Conservation (phyloP, 2,329 filamentous ascomycete genomes). For the Diaporthe caulivora region DNA sequence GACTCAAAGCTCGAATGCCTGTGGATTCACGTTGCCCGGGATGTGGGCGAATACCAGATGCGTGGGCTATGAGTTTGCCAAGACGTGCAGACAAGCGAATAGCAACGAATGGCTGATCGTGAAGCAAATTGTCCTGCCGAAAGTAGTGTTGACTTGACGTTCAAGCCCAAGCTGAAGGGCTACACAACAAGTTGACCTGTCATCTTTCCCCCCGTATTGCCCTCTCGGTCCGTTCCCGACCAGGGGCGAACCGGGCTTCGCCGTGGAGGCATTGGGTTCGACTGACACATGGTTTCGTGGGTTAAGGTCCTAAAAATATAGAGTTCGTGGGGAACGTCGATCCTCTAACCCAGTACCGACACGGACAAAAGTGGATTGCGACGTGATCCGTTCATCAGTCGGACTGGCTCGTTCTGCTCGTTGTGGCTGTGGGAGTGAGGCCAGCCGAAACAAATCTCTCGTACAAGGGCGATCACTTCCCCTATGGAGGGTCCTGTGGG, state of each 20-base stretch:
- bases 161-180: background rate
- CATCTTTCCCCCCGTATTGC: conserved; percentile 15
- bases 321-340: conserved; percentile 27
- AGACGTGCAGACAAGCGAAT: background rate
- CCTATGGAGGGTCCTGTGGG: conserved; percentile 3
- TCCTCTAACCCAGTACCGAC: conserved; percentile 5
- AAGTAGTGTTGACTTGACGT: background rate
- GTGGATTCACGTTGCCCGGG: background rate
- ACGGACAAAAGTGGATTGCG: conserved; percentile 24
- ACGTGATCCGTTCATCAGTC: conserved; percentile 21
- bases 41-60: background rate
- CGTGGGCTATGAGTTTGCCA: background rate
- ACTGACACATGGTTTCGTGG: conserved; percentile 27
- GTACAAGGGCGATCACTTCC: conserved; percentile 22
- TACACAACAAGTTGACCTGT: background rate
- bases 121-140: background rate
- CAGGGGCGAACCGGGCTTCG: conserved; percentile 21
- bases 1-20: background rate
- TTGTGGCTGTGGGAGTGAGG: background rate
- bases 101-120: background rate
- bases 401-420: background rate
- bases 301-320: conserved; percentile 23
- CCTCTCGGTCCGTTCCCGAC: conserved; percentile 21
- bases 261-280: conserved; percentile 23
- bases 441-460: conserved; percentile 13